These are phyloP conservation scores for Chondrostereum purpureum DNA, from an alignment of 1,284 basidiomycete species.

Conservation along the genomic window DNA sequence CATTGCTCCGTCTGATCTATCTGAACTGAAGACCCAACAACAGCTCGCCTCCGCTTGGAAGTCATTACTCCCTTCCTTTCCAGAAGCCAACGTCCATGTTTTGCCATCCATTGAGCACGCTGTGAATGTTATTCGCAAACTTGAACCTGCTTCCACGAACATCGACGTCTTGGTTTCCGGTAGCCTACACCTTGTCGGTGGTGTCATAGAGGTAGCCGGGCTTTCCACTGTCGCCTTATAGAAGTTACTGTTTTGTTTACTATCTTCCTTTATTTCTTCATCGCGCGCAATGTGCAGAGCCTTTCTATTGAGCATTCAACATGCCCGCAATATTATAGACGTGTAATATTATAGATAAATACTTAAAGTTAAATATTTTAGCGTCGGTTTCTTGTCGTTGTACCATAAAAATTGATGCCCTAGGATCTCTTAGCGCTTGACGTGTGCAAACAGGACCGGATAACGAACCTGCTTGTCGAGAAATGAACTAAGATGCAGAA, in stretches of 20 bases:
- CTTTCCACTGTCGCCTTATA: slow-evolving; percentile 59
- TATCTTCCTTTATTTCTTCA: too few relatives aligned
- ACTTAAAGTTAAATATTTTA: too few relatives aligned
- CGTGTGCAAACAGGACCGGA: neutral
- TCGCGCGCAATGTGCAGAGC: too few relatives aligned
- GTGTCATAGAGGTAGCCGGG: slow-evolving; percentile 85
- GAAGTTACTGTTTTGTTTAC: too few relatives aligned
- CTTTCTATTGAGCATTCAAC: too few relatives aligned
- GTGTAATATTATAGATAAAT: too few relatives aligned
- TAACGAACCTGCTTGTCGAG: slow-evolving; percentile 51
- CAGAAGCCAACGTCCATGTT: slow-evolving; percentile 62
- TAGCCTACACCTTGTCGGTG: slow-evolving; percentile 92
- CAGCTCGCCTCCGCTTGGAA: slow-evolving; percentile 75
- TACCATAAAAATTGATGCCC: slow-evolving; percentile 48
- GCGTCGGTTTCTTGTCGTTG: slow-evolving; percentile 22
- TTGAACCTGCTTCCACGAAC: slow-evolving; percentile 23
- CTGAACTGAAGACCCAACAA: slow-evolving; percentile 68
- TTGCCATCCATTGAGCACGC: slow-evolving; percentile 89
- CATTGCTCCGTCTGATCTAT: slow-evolving; percentile 58
- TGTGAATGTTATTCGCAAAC: slow-evolving; percentile 51
- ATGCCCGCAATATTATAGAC: too few relatives aligned
- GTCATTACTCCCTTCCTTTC: slow-evolving; percentile 54
- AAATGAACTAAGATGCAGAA: slow-evolving; percentile 38
- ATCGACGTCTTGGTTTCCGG: slow-evolving; percentile 81
- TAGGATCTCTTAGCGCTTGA: slow-evolving; percentile 14